Evolutionary conservation across 1,139 yeast species (phyloP).

Genomic region (Suhomyces wounanorum): DNA sequence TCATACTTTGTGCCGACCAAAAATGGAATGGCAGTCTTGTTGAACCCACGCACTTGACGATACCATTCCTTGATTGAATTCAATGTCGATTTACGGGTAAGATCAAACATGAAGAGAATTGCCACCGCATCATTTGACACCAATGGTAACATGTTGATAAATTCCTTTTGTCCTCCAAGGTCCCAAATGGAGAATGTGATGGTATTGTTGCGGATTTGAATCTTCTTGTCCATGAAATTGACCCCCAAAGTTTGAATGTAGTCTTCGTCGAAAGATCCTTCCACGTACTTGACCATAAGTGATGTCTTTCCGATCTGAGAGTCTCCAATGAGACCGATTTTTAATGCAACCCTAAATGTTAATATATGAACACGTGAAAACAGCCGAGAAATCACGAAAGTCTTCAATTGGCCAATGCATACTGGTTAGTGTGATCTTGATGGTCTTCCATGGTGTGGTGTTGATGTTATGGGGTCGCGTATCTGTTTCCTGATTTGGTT

Average conservation of each 20-base stretch:
- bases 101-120: constrained; percentile 86
- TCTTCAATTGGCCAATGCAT: constrained; percentile 23
- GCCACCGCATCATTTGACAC: constrained; percentile 96
- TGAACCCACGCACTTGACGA: constrained; percentile 87
- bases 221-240: constrained; percentile 90
- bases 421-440: constrained; percentile 41
- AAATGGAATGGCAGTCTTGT: constrained; percentile 89
- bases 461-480: constrained; percentile 8
- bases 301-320: constrained; percentile 99
- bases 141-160: constrained; percentile 92
- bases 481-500: constrained; percentile 7
- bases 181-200: constrained; percentile 96
- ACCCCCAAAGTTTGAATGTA: constrained; percentile 95
- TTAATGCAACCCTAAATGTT: constrained; percentile 63
- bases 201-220: constrained; percentile 83
- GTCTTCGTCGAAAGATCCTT: constrained; percentile 88
- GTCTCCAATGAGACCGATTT: constrained; percentile 94
- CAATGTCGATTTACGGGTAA: constrained; percentile 83
- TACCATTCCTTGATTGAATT: constrained; percentile 94
- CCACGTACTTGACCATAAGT: constrained; percentile 94
- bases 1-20: constrained; percentile 95
- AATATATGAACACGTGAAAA: not conserved
- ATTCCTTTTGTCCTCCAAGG: constrained; percentile 94
- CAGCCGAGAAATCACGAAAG: not conserved
- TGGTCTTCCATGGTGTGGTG: constrained; percentile 18